Conservation (phyloP, 495 filamentous ascomycete species). For the Xylaria cubensis region DNA sequence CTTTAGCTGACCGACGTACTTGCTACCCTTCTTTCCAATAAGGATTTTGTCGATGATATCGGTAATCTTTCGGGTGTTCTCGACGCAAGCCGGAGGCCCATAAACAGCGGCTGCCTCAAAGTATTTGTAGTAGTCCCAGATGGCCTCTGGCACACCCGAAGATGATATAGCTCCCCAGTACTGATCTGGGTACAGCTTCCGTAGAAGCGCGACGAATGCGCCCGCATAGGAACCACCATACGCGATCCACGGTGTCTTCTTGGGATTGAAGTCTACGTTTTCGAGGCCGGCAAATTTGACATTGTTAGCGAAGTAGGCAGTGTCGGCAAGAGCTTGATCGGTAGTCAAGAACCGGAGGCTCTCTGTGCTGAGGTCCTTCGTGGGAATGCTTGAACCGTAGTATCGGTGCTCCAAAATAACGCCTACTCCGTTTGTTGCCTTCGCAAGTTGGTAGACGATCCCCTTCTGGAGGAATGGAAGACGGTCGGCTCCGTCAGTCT, state of each 20-base stretch:
- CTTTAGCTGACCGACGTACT: constrained; percentile 61
- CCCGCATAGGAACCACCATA: constrained; percentile 82
- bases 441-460: constrained; percentile 65
- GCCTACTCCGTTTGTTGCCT: constrained; percentile 70
- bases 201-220: constrained; percentile 72
- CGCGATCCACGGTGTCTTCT: constrained; percentile 66
- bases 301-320: constrained; percentile 72
- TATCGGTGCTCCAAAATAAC: constrained; percentile 80
- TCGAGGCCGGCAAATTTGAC: constrained; percentile 71
- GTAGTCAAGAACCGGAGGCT: constrained; percentile 77
- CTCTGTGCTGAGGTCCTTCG: constrained; percentile 63
- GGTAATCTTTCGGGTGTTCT: constrained; percentile 60
- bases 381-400: constrained; percentile 69
- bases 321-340: constrained; percentile 75
- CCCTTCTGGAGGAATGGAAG: constrained; percentile 74
- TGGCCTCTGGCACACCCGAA: constrained; percentile 73
- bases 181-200: constrained; percentile 70
- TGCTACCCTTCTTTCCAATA: constrained; percentile 54
- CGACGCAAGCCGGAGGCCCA: constrained; percentile 58
- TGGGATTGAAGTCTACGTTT: constrained; percentile 62
- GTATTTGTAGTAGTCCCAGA: constrained; percentile 76
- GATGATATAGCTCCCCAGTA: constrained; percentile 74
- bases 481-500: constrained; percentile 62
- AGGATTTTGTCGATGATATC: constrained; percentile 72
- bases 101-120: constrained; percentile 68